These are phyloP conservation scores for Odontarrhena argentea DNA, from an alignment of 345 rosid genomes.

Conservation along the genomic window DNA sequence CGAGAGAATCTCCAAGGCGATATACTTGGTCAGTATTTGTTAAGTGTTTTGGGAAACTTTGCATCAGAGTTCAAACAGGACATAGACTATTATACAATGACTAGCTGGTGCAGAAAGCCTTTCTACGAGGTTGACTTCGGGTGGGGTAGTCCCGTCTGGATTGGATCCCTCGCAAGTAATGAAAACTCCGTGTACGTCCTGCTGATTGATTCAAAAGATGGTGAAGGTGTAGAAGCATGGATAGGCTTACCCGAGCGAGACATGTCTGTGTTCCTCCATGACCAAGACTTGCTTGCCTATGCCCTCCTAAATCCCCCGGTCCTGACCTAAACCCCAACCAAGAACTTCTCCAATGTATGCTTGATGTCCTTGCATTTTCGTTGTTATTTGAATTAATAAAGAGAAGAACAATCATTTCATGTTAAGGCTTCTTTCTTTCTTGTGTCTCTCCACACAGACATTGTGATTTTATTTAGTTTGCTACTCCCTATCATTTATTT, in stretches of 20 bases:
- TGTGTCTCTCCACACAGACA: too few relatives aligned
- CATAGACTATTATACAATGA: slow-evolving; percentile 29
- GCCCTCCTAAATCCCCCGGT: slow-evolving; percentile 43
- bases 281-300: slow-evolving; percentile 40
- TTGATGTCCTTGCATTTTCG: too few relatives aligned
- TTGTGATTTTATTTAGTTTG: too few relatives aligned
- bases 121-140: slow-evolving; percentile 46
- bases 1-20: not conserved
- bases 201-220: not conserved
- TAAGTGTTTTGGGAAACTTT: not conserved
- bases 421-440: too few relatives aligned
- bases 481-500: too few relatives aligned
- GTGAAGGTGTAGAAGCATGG: slow-evolving; percentile 51
- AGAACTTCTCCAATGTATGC: too few relatives aligned
- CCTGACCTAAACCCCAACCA: not conserved
- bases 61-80: not conserved
- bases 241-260: slow-evolving; percentile 45
- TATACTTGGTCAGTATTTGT: not conserved
- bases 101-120: slow-evolving; percentile 46
- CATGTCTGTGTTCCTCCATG: slow-evolving; percentile 42
- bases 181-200: not conserved
- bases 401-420: too few relatives aligned
- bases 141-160: slow-evolving; percentile 56
- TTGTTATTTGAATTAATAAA: too few relatives aligned
- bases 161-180: not conserved